Evolutionary conservation across 257 asterid species (phyloP), one percentile per base, ranked within the genome.

Genomic region (Solanum clarkiae): DNA sequence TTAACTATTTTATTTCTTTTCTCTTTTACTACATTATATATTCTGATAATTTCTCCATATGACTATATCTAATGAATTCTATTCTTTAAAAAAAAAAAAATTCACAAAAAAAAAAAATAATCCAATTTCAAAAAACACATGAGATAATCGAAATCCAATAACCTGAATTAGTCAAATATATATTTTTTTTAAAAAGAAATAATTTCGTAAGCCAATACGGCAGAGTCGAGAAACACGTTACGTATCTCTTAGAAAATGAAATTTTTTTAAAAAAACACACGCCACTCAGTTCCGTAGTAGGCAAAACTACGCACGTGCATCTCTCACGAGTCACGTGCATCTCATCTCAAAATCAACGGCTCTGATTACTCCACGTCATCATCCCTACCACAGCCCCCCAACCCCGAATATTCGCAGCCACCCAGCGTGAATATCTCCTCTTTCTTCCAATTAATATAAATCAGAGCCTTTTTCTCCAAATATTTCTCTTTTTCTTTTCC

Each of bases 371-470:
- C 87, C 91, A 87, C 87, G 87, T 85, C 88, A 89, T 55, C 77
- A 3, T 10, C 49, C 42, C 42, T 51, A 24, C n/a, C 22, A 29
- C 36, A 13, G 11, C 22, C 15, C 29, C 26, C 3, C n/a, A n/a
- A 2, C 16, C 82, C 62, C 89, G 89, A 88, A 90, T 90, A 90
- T 90, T 88, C 92, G 85, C 63, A 80, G 51, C 88, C 88, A 86
- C 51, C 75, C 87, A 86, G 60, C 65, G 57, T 55, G 86, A 80
- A 84, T 85, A 71, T 83, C 70, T 59, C 85, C 10, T 26, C 7
- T 7, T 8, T 53, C 44, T 6, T 54, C 70, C 29, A 40, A 12
- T 29, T n/a, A 3, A 42, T 62, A 56, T 15, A 42, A 24, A 45
- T 17, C 47, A 26, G 44, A 57, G 22, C 14, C 18, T 17, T 69